Percentiles rank a stretch among this genome's conserved stretches.
These are phyloP conservation scores for Entomortierella parvispora DNA, from an alignment of 192 early-diverging fungal genomes.

Conservation along the genomic window DNA sequence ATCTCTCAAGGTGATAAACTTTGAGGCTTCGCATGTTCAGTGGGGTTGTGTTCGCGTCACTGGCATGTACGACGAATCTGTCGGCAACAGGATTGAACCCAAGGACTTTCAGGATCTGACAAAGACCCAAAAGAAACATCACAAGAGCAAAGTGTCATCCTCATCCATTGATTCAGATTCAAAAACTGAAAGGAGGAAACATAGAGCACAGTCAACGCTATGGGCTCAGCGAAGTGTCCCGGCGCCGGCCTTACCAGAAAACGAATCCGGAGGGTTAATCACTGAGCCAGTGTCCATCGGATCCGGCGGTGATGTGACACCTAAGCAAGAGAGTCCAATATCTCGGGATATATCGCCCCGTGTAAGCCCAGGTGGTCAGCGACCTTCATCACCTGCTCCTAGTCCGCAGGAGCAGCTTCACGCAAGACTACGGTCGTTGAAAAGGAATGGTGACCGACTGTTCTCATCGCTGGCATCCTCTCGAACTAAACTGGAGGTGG, in stretches of 20 bases:
- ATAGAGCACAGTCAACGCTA: slow-evolving; percentile 4
- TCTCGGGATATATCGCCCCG: too few species aligned
- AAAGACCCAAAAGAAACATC: slow-evolving; percentile 32
- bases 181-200: slow-evolving; percentile 19
- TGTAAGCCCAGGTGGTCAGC: not conserved
- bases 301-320: too few species aligned
- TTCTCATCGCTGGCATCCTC: slow-evolving; percentile 17
- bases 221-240: not conserved
- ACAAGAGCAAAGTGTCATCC: slow-evolving; percentile 7
- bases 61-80: slow-evolving; percentile 50
- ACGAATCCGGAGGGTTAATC: too few species aligned
- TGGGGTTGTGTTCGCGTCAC: slow-evolving; percentile 47
- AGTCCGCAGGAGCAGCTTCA: slow-evolving; percentile 14
- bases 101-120: slow-evolving; percentile 34
- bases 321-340: too few species aligned
- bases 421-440: slow-evolving; percentile 16
- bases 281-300: too few species aligned
- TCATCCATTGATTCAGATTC: not conserved
- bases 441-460: slow-evolving; percentile 12
- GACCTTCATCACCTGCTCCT: not conserved
- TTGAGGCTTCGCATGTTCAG: slow-evolving; percentile 43
- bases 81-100: slow-evolving; percentile 32
- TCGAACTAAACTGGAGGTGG: not conserved
- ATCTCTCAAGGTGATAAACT: slow-evolving; percentile 49
- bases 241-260: not conserved